Evolutionary conservation across 2,329 filamentous ascomycete genomes (phyloP), one percentile per base, ranked within the genome.

Genomic region (Alternaria novae-zelandiae): DNA sequence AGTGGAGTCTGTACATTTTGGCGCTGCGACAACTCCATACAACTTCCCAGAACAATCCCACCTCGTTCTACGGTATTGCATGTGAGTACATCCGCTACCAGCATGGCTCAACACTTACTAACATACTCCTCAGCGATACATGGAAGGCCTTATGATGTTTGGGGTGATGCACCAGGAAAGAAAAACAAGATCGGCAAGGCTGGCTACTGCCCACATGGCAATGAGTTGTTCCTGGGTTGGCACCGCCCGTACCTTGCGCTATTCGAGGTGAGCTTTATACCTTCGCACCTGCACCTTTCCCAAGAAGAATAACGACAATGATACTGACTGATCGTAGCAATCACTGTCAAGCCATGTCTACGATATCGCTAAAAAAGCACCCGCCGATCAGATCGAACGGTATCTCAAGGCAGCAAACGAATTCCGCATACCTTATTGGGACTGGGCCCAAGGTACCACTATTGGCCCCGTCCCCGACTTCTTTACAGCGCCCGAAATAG

Each of bases 161-260:
- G 76, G 74, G 68, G 75, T 28, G 67, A 75, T 30, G 77, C 71
- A 7, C 65, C 70, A 30, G 75, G 76, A 7, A 44, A 71, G 1
- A 47, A 83, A 82, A 60, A 80, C 9, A 75, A 74, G 51, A 64
- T 71, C 3, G 70, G 68, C 2, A 66, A 45, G 8, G 54, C 64
- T 1, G 91, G 92, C 23, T 96, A 94, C 74, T 97, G 93, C 76
- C 87, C 88, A 6, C 94, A 97, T 78, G 87, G 85, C 25, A 93
- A 92, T 4, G 88, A 91, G 32, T 81, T 96, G 13, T 96, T 97
- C 76, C 86, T 91, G n/a, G 86, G 88, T 28, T 97, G 93, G 93
- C 93, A 97, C 82, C 86, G 93, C 21, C 91, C 93, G 0, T 96
- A 96, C 78, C 82, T 96, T 43, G 83, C 86, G 2, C 80, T 91